phyloP scores from a whole-genome alignment of 306 rosid genomes.

The Vigna angularis region DNA sequence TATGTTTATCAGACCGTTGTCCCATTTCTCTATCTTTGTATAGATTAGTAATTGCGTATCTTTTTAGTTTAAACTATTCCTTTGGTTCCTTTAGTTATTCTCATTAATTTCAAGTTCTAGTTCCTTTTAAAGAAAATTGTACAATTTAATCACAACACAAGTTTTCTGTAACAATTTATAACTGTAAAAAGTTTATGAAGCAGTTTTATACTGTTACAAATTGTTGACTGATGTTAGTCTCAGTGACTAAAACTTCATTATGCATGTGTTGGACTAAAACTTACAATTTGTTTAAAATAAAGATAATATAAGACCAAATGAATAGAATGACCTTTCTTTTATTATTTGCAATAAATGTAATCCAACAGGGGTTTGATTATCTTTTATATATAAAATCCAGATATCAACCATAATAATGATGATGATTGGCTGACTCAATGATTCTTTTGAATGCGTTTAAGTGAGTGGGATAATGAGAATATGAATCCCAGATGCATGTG shows the following conservation, averaged over 20 bases:
- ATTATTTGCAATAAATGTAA: constrained; percentile 28
- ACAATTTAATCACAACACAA: neutral
- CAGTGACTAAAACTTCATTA: neutral
- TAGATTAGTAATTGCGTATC: constrained; percentile 26
- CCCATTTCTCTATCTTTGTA: constrained; percentile 41
- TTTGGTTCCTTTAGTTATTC: neutral
- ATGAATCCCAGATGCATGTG: constrained; percentile 54
- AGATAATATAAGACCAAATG: neutral
- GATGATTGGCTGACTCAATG: constrained; percentile 40
- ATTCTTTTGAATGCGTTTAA: constrained; percentile 36
- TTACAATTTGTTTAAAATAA: neutral
- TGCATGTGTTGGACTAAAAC: neutral
- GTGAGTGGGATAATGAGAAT: constrained; percentile 38
- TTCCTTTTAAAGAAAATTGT: neutral
- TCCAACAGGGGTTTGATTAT: constrained; percentile 30
- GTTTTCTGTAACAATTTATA: neutral
- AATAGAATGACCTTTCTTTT: neutral
- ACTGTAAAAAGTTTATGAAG: neutral
- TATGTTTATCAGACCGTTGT: constrained; percentile 43
- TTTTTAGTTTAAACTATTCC: neutral
- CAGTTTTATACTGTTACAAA: neutral
- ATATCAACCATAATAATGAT: constrained; percentile 37
- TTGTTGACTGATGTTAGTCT: neutral
- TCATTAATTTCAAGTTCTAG: neutral
- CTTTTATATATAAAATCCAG: constrained; percentile 30